Conservation (phyloP, 108 stramenopile genomes). For the Discostella pseudostelligera region DNA sequence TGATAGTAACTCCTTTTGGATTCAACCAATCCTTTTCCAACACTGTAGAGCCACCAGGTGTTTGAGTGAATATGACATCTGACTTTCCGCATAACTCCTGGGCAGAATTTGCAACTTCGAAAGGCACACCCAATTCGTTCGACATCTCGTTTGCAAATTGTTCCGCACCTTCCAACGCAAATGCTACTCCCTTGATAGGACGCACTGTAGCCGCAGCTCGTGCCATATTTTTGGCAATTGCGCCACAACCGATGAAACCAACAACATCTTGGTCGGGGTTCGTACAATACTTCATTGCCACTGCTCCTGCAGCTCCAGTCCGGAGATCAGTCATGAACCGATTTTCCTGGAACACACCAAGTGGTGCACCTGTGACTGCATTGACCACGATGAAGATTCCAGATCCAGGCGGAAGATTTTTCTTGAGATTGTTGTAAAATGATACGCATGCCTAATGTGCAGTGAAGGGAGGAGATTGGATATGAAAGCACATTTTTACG, state of each 20-base stretch:
- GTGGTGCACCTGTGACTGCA: conserved; percentile 87
- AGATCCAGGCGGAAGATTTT: conserved; percentile 81
- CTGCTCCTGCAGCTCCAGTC: conserved; percentile 91
- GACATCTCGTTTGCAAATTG: conserved; percentile 78
- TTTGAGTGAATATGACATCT: conserved; percentile 91
- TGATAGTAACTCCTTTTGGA: conserved; percentile 87
- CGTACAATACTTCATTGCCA: conserved; percentile 85
- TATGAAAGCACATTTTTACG: no score
- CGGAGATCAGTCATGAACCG: conserved; percentile 95
- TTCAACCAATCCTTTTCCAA: conserved; percentile 81
- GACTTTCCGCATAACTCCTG: conserved; percentile 70
- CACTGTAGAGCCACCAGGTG: conserved; percentile 73
- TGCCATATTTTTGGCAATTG: conserved; percentile 90
- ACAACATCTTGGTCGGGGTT: conserved; percentile 64
- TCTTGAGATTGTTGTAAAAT: conserved; percentile 91
- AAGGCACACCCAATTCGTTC: conserved; percentile 78
- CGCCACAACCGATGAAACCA: conserved; percentile 89
- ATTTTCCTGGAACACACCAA: conserved; percentile 92
- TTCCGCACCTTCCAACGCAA: conserved; percentile 72
- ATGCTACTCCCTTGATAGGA: conserved; percentile 79
- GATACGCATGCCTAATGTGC: conserved; percentile 67
- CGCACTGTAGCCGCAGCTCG: conserved; percentile 80
- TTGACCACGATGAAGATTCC: conserved; percentile 92
- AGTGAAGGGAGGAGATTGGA: neutral
- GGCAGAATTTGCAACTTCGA: conserved; percentile 70